Base-by-base conservation (phyloP, 2,329 filamentous ascomycete species). In the Parafenestella ontariensis region DNA sequence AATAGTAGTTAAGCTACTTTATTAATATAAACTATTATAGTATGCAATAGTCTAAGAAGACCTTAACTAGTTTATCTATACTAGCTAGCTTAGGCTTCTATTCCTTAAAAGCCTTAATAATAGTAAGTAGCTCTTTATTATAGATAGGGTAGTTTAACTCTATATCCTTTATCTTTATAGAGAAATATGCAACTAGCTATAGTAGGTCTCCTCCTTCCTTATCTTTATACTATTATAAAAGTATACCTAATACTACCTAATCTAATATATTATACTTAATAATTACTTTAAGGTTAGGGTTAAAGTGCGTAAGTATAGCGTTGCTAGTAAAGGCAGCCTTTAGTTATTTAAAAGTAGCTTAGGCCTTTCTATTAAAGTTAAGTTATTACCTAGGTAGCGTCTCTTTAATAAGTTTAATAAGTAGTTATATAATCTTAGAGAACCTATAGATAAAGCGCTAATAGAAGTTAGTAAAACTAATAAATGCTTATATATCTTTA, bases 71-170 rank as follows among this genome's bases (percentile, higher is more conserved):
- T n/a, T 57, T 47, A 11, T 70, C 46, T 20, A 45, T 21, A 2
- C 39, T 17, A 17, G 15, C 7, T 15, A 51, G 40, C 24, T 51
- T 28, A 17, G 29, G 39, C 20, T 48, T 21, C 65, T 56, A 75
- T 48, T 66, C 42, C 46, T 71, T 40, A 20, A 75, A 62, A 20
- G 39, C 36, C 8, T 46, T 29, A 9, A 77, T 49, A 37, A 77
- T 71, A 2, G 71, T 69, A 7, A 77, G 41, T 1, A 77, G 58
- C 61, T 76, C 72, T 47, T 76, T 74, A 46, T 77, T 56, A 47
- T 76, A 62, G 8, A 74, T 74, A 11, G 70, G 37, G 53, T 76
- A 76, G 56, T 76, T 76, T 5, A 39, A 55, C 52, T 75, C 49
- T 1, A 56, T 56, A 18, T 42, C 43, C 13, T 20, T 50, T 11